phyloP scores from a whole-genome alignment of 345 rosid genomes.

The Leavenworthia alabamica region DNA sequence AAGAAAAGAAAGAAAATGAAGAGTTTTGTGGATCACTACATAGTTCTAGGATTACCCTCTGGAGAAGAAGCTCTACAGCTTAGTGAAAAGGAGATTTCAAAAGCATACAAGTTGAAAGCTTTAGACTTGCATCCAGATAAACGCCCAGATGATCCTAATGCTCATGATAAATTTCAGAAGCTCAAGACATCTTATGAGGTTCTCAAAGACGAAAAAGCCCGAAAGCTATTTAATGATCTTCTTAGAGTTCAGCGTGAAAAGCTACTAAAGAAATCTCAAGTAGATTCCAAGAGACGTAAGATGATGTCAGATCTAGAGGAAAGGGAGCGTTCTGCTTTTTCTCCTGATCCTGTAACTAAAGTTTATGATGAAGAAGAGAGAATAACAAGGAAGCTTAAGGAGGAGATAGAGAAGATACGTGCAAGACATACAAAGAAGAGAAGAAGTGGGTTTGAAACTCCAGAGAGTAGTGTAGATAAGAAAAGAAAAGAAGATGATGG shows the following conservation, averaged over 20 bases:
- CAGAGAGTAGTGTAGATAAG: conserved; percentile 28
- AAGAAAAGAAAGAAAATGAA: conserved; percentile 32
- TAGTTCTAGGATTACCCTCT: conserved; percentile 68
- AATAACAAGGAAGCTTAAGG: conserved; percentile 61
- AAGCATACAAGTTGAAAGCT: conserved; percentile 71
- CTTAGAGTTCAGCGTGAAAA: conserved; percentile 61
- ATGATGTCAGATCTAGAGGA: conserved; percentile 83
- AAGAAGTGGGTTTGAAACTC: conserved; percentile 30
- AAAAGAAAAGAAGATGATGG: conserved; percentile 27
- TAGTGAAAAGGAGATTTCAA: conserved; percentile 62
- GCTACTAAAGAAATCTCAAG: conserved; percentile 44
- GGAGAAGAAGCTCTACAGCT: conserved; percentile 82
- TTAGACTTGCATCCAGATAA: conserved; percentile 83
- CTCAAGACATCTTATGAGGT: conserved; percentile 69
- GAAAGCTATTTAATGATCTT: conserved; percentile 78
- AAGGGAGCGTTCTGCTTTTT: conserved; percentile 68
- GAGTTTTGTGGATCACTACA: conserved; percentile 57
- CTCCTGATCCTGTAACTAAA: conserved; percentile 37
- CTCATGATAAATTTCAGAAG: conserved; percentile 69
- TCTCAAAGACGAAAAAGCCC: conserved; percentile 74
- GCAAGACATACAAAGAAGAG: conserved; percentile 46
- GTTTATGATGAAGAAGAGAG: conserved; percentile 60
- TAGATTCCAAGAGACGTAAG: conserved; percentile 61
- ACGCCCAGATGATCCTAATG: conserved; percentile 76
- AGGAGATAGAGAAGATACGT: conserved; percentile 65